Base-by-base conservation (phyloP, 1,284 basidiomycete genomes). In the Malassezia pachydermatis region DNA sequence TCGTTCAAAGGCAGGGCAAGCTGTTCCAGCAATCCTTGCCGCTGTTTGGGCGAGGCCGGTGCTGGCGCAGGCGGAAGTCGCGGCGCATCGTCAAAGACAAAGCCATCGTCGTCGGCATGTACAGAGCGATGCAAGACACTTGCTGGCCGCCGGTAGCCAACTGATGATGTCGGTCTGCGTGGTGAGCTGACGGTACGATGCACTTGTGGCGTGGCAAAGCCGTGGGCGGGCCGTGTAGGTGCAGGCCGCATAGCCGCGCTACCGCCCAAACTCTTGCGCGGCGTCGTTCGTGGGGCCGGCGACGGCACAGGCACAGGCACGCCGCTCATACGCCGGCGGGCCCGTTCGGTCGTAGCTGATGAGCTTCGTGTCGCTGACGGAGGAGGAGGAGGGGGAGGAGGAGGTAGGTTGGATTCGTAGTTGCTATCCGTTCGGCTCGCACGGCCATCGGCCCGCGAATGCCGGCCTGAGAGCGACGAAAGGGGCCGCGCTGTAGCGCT, bases 401-500 rank as follows among this genome's bases (percentile, higher is more conserved):
- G 37, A 5, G 34, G 14, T 36, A 16, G 9, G 34, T 17, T 8
- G 9, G 34, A 36, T n/a, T 8, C 9, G n/a, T n/a, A n/a, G n/a
- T n/a, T n/a, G n/a, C n/a, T n/a, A n/a, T n/a, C 22, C 36, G 22
- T 24, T 5, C 25, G 22, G 22, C 22, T 14, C 22, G 22, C 36
- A n/a, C 36, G 34, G 7, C 23, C 25, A 16, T 62, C 57, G 0
- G 63, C 55, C 6, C 62, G 59, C 11, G 60, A 56, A 6, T 54
- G 53, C 8, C 64, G 39, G n/a, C 52, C 53, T 10, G 66, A 67
- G 46, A 68, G 45, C 33, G 67, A 58, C 11, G 64, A 67, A 25
- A 61, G 60, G 4, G 67, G 67, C 9, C 67, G 58, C 4, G 65
- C 60, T 2, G 63, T 63, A 4, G 67, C 67, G 42, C 64, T 64